These are phyloP conservation scores for Choiromyces venosus DNA, from an alignment of 495 filamentous ascomycete genomes.

Conservation along the genomic window DNA sequence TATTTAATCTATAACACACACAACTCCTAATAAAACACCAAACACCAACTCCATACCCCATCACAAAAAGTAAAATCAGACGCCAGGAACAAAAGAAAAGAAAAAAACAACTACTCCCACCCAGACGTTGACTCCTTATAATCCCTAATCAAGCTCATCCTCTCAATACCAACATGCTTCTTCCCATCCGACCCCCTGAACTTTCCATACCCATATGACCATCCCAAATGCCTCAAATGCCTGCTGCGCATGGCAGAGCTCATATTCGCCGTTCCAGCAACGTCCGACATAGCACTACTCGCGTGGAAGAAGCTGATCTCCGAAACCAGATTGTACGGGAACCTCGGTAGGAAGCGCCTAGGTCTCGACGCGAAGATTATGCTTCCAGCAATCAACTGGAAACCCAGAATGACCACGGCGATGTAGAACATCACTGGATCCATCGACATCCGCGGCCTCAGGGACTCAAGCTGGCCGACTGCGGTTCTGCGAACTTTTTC, in stretches of 20 bases:
- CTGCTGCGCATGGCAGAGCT: constrained; percentile 1
- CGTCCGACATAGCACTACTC: constrained; percentile 13
- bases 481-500: background rate
- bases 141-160: background rate
- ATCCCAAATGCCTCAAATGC: constrained; percentile 9
- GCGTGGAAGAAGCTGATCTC: constrained; percentile 17
- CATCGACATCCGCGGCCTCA: constrained; percentile 2
- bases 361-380: constrained; percentile 13
- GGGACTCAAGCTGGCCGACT: background rate
- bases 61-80: background rate
- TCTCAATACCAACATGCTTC: constrained; percentile 25
- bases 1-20: too few species aligned
- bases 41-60: background rate
- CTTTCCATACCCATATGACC: constrained; percentile 19
- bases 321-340: constrained; percentile 5
- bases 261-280: constrained; percentile 19
- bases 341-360: constrained; percentile 18
- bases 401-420: constrained; percentile 3
- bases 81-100: background rate
- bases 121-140: background rate
- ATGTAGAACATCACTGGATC: constrained; percentile 3
- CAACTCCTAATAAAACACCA: too few species aligned
- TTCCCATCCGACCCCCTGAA: constrained; percentile 16
- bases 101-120: background rate
- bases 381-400: constrained; percentile 4